phyloP scores from a whole-genome alignment of 2,329 filamentous ascomycete species.

The Ciborinia camelliae region DNA sequence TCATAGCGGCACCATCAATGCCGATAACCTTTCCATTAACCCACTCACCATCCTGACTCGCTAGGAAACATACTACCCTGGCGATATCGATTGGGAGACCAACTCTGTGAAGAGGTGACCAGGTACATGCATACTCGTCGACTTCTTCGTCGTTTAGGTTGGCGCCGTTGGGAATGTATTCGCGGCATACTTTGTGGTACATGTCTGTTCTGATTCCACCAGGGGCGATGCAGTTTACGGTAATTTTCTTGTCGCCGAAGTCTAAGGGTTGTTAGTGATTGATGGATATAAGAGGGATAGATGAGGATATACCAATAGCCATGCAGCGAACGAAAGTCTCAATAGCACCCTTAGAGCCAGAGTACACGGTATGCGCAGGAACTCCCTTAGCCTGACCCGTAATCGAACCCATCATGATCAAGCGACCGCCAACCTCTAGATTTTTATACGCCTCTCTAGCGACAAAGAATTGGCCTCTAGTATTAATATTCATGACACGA shows the following conservation, averaged over 20 bases:
- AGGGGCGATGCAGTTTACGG: conserved; percentile 65
- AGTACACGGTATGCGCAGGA: conserved; percentile 70
- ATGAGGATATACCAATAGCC: conserved; percentile 57
- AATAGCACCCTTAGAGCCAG: conserved; percentile 71
- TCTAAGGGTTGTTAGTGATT: conserved; percentile 56
- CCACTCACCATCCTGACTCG: conserved; percentile 53
- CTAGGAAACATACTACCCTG: conserved; percentile 59
- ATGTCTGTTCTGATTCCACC: conserved; percentile 65
- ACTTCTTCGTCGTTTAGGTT: conserved; percentile 55
- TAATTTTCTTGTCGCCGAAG: conserved; percentile 60
- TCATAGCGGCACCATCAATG: conserved; percentile 30
- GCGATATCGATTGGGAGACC: conserved; percentile 67
- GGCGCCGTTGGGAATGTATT: conserved; percentile 58
- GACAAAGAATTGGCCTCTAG: conserved; percentile 71
- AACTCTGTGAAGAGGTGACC: conserved; percentile 62
- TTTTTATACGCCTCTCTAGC: conserved; percentile 72
- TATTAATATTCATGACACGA: conserved; percentile 60
- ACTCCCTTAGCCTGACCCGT: conserved; percentile 65
- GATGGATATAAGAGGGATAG: no score
- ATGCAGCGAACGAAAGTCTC: conserved; percentile 75
- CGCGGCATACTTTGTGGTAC: conserved; percentile 64
- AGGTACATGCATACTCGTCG: conserved; percentile 59
- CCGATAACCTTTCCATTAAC: conserved; percentile 30
- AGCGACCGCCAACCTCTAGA: conserved; percentile 64
- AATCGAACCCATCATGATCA: conserved; percentile 73